Evolutionary conservation across 1,139 yeast genomes (phyloP), one percentile per base, ranked within the genome.

Genomic region (Suhomyces wounanorum): DNA sequence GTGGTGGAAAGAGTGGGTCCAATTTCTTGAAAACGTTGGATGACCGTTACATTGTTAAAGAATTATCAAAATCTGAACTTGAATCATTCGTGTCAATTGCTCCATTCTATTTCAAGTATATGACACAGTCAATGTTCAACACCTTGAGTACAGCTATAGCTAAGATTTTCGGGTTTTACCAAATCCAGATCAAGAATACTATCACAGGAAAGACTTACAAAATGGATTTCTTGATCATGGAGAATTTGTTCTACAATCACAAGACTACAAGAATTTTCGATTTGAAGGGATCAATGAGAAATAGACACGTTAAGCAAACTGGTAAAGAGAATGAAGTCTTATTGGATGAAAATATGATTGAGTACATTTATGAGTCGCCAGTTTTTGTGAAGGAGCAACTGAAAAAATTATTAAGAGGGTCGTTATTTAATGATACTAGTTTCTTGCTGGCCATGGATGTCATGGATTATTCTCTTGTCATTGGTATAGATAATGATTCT

Each of bases 341-440:
- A 38, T 70, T 95, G 51, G 99, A 95, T 69, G 99, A 94, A 62
- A 95, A 95, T 63, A 94, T 95, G 98, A 96, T 95, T 57, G 99
- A 95, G 66, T 94, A 89, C 65, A 94, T 95, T 53, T 94, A 90
- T 62, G 99, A 95, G 66, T 87, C 96, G 26, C 99, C 99, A 0
- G 80, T 95, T 39, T 95, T 91, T 74, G 97, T 95, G 11, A 79
- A 94, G 51, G 98, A 94, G 61, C 95, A 91, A 60, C 95, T 92
- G 67, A 94, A 95, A 64, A 85, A 87, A 60, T 69, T 91, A 43
- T 68, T 95, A 49, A 72, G 96, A 42, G 94, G 97, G 0, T 91
- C 97, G 0, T 71, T 95, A 38, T 94, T 96, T 84, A 95, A 95
- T 64, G 99, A 95, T 62, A 94, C 99, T 0, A 74, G 95, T 35